Conservation (phyloP, 345 rosid genomes). For the Populus deltoides region DNA sequence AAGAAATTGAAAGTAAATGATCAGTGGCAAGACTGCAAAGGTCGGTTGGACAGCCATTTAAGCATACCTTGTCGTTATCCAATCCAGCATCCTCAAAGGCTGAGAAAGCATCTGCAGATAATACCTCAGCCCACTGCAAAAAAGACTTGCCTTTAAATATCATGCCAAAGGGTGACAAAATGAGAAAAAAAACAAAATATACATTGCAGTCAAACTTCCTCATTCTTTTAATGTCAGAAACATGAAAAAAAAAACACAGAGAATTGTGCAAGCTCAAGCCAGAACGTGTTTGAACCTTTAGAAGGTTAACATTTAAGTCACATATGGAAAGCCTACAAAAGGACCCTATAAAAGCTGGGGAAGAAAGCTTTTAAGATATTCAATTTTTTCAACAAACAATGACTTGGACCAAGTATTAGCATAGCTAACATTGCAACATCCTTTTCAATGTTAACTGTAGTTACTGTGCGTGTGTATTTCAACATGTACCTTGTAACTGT, state of each 20-base stretch:
- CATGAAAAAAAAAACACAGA: neutral
- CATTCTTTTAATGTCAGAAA: neutral
- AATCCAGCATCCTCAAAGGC: conserved; percentile 94
- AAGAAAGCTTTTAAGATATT: neutral
- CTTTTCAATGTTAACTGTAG: neutral
- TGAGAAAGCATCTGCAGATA: conserved; percentile 97
- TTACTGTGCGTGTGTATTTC: neutral
- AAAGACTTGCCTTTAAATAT: conserved; percentile 22
- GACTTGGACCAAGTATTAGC: neutral
- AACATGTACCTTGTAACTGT: conserved; percentile 79
- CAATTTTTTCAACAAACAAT: neutral
- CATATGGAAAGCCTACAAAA: neutral
- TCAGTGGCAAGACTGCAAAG: neutral
- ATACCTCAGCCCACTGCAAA: conserved; percentile 95
- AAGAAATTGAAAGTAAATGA: neutral
- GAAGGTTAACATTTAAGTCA: neutral
- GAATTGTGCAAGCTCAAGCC: conserved; percentile 2
- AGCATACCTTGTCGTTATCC: conserved; percentile 62
- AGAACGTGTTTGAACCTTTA: neutral
- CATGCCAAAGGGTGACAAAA: conserved; percentile 5
- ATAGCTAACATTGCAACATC: neutral
- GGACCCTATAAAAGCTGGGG: neutral
- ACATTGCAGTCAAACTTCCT: neutral
- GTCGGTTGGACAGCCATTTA: conserved; percentile 7
- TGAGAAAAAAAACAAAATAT: conserved; percentile 5